Percentiles rank a stretch among this genome's conserved stretches.
Conservation (phyloP, 176 grass and related monocot genomes). For the Puccinellia tenuiflora region DNA sequence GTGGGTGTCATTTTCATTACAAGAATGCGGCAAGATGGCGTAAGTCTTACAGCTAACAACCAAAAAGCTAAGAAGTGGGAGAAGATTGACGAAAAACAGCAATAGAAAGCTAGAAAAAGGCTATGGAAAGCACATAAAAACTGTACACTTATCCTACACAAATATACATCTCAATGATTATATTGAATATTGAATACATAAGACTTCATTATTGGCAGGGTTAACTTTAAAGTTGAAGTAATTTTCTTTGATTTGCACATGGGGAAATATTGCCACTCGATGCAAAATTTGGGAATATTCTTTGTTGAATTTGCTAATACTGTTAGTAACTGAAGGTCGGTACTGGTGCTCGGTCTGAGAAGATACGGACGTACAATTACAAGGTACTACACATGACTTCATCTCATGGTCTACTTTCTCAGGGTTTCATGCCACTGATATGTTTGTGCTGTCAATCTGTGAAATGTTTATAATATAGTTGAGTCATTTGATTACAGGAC, state of each 20-base stretch:
- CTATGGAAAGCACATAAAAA: neutral
- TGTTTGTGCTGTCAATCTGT: conserved; percentile 1
- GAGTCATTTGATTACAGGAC: conserved; percentile 52
- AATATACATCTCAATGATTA: neutral
- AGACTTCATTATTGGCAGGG: neutral
- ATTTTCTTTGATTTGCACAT: neutral
- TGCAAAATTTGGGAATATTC: neutral
- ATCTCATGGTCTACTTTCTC: neutral
- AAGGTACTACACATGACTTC: conserved; percentile 50
- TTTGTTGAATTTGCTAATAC: neutral
- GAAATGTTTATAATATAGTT: conserved; percentile 1
- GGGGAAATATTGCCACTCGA: neutral
- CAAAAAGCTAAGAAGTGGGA: neutral
- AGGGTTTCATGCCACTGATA: neutral
- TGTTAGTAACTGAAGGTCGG: conserved; percentile 72
- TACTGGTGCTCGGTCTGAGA: conserved; percentile 82
- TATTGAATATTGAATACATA: neutral
- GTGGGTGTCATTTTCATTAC: neutral
- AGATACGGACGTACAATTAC: conserved; percentile 96
- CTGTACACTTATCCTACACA: neutral
- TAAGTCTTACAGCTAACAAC: neutral
- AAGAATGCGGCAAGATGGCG: neutral
- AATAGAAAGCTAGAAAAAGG: neutral
- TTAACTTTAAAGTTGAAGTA: neutral
- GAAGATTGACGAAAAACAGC: neutral